Percentiles rank a stretch among this genome's conserved stretches.
phyloP scores from a whole-genome alignment of 116 monocot species.

The Thalassia testudinum region DNA sequence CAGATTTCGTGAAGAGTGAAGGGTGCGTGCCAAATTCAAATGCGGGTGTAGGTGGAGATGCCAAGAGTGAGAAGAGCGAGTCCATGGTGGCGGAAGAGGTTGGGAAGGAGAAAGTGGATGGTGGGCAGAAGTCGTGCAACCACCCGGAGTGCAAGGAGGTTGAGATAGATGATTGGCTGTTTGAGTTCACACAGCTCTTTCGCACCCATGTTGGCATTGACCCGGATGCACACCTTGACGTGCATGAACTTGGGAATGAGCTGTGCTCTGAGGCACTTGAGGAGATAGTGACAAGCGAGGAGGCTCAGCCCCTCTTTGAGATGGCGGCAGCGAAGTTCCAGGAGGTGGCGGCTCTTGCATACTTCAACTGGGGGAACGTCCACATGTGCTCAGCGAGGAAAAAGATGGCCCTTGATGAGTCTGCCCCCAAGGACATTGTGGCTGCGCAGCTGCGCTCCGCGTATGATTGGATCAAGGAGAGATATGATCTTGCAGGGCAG shows the following conservation, averaged over 20 bases:
- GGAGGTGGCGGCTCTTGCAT: conserved; percentile 93
- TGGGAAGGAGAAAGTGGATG: conserved; percentile 17
- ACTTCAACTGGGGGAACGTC: conserved; percentile 99
- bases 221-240: conserved; percentile 89
- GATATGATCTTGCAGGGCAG: conserved; percentile 69
- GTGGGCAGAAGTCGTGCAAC: conserved; percentile 31
- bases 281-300: conserved; percentile 78
- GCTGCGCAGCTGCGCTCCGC: conserved; percentile 52
- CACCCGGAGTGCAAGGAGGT: conserved; percentile 83
- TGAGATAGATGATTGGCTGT: conserved; percentile 94
- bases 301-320: conserved; percentile 77
- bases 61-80: conserved; percentile 5
- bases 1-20: conserved; percentile 19
- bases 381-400: conserved; percentile 98
- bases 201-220: conserved; percentile 91
- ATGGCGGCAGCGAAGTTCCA: conserved; percentile 94
- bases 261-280: conserved; percentile 92
- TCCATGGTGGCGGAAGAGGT: conserved; percentile 10
- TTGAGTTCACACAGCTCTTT: conserved; percentile 90
- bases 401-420: conserved; percentile 69
- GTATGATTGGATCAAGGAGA: conserved; percentile 84
- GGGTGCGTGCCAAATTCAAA: conserved; percentile 13
- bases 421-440: conserved; percentile 50
- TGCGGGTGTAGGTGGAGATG: conserved; percentile 10
- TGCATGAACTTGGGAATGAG: conserved; percentile 98